Percentiles rank a stretch among this genome's conserved stretches.
These are phyloP conservation scores for Paspalum notatum DNA, from an alignment of 176 grass and related monocot genomes.

Conservation along the genomic window DNA sequence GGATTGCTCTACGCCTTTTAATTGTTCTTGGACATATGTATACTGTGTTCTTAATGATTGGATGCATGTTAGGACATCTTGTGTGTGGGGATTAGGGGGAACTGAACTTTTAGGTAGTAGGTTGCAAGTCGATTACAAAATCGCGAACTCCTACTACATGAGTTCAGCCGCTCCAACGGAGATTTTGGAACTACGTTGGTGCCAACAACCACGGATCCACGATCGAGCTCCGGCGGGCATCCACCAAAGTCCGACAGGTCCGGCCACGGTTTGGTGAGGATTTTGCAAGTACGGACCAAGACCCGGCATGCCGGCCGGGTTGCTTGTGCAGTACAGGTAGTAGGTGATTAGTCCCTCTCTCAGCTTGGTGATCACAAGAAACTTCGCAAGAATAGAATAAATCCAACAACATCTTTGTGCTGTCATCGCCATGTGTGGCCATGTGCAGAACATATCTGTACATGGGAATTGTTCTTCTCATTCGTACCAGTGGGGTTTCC, in stretches of 20 bases:
- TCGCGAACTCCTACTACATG: background rate
- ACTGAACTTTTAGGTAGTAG: conserved; percentile 22
- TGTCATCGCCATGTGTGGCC: conserved; percentile 1
- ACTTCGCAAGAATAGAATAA: background rate
- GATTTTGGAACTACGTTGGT: conserved; percentile 40
- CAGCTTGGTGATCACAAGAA: conserved; percentile 4
- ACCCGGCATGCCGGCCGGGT: background rate
- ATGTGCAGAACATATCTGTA: background rate
- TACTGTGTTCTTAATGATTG: too few species aligned
- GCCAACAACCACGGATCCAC: conserved; percentile 21
- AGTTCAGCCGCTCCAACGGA: conserved; percentile 17
- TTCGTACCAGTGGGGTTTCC: background rate
- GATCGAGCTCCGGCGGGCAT: background rate
- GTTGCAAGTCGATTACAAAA: conserved; percentile 30
- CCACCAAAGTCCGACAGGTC: background rate
- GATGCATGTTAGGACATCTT: too few species aligned
- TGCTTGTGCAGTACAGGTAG: background rate
- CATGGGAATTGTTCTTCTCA: background rate
- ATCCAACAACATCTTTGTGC: background rate
- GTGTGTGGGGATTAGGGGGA: too few species aligned
- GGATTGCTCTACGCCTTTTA: background rate
- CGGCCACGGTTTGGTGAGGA: conserved; percentile 7
- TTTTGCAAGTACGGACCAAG: background rate
- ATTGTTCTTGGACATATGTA: too few species aligned
- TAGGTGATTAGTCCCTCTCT: conserved; percentile 27